Evolutionary conservation across 495 filamentous ascomycete species (phyloP), one percentile per base, ranked within the genome.

Genomic region (Hypoxylon crocopeplum): DNA sequence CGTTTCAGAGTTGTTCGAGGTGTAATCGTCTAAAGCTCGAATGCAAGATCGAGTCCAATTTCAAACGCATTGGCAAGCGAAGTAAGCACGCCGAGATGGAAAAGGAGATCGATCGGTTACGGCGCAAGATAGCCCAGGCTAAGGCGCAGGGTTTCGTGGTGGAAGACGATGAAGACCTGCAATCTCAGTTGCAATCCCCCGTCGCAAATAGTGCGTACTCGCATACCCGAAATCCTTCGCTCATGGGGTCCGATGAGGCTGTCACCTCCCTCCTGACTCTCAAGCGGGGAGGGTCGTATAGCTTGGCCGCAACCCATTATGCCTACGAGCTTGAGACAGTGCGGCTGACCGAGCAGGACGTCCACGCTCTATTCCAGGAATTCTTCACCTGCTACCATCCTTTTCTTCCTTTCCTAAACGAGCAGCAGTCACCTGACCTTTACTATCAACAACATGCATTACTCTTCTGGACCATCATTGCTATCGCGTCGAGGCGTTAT

Each of bases 31-130:
- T 95, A 53, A 89, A 87, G 66, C 88, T 96, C 53, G 84, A 86
- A 19, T 97, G 93, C 81, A 91, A 91, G 66, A 96, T 97, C 70
- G 91, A 96, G 70, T 89, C 88, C 56, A 92, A 93, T 68, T 97
- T 97, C 77, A 95, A 94, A 75, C 88, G 93, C 44, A 81, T 96
- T 27, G 92, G 91, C 46, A 97, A 97, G 79, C 86, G 93, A 41
- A 90, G 85, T 54, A 89, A 89, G 65, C 91, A 96, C 73, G 90
- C 90, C 39, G 92, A 96, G 72, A 95, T 96, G 91, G 92, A 94
- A 69, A 90, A 88, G 74, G 86, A 91, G 76, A 86, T 91, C 62
- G 86, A 88, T 41, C 77, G 75, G 49, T 69, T 79, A 48, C 74
- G 76, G 37, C 74, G 71, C 22, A 80, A 71, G 56, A 74, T 82